Evolutionary conservation across 2,329 filamentous ascomycete genomes (phyloP), one percentile per base, ranked within the genome.

Genomic region (Rugonectria rugulosa): DNA sequence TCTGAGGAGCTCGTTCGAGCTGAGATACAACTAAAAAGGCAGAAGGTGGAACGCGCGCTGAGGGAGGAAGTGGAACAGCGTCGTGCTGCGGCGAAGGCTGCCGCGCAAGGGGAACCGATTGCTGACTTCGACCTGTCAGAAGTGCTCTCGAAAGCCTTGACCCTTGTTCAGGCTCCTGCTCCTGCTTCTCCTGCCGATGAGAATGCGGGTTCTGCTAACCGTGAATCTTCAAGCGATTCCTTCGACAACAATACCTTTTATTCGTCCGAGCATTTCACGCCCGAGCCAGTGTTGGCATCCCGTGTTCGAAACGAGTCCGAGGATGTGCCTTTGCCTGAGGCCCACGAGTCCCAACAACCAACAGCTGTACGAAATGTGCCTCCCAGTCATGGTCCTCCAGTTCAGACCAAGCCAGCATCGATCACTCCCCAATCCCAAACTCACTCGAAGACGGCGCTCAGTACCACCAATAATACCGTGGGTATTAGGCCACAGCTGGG

Each of bases 181-280:
- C 81, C 84, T 69, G 78, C 81, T 61, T 75, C 84, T 67, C 75
- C 81, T 71, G 79, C 80, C 80, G 83, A 85, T 77, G 79, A 80
- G 65, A 80, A 75, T 64, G 67, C 75, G 56, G 63, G 63, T 73
- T 75, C 65, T 73, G 77, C 78, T 80, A 82, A 88, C 74, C 80
- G 80, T 69, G 86, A 86, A 72, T 82, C 77, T 63, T 76, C 84
- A 70, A 90, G 82, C 82, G 91, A 94, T 73, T 95, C 91, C 29
- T 91, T 92, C 77, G 92, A 97, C 76, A 89, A 96, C 72, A 92
- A 96, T 70, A 95, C 92, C 34, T 96, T 96, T 75, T 97, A 98
- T 80, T 97, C 94, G 64, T 97, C 93, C 76, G 91, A 89, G 77
- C 88, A 93, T 79, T 90, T 93, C 72, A 96, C 92, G 61, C 84